Percentiles rank a stretch among this genome's conserved stretches.
These are phyloP conservation scores for Gynandropsis gynandra DNA, from an alignment of 345 rosid genomes.

Conservation along the genomic window DNA sequence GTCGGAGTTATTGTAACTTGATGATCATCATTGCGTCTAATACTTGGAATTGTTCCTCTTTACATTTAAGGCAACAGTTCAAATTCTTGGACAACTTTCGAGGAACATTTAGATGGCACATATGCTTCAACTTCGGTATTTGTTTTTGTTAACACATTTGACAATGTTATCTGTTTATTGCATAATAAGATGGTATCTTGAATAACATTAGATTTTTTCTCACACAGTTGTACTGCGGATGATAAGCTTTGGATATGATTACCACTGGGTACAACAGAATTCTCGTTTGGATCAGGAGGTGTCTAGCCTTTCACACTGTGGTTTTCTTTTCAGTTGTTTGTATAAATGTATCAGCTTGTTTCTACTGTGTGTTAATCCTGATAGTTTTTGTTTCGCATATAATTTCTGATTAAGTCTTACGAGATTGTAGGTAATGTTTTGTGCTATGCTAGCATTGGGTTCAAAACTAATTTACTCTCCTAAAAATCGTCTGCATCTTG, in stretches of 20 bases:
- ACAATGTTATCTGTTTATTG: not conserved
- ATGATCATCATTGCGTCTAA: not conserved
- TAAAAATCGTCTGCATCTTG: not conserved
- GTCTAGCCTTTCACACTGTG: constrained; percentile 9
- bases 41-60: not conserved
- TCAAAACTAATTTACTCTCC: not conserved
- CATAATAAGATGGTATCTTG: constrained; percentile 2
- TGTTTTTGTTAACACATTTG: constrained; percentile 10
- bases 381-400: not conserved
- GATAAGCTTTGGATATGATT: constrained; percentile 93
- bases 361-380: too few species aligned
- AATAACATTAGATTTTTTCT: not conserved
- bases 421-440: too few species aligned
- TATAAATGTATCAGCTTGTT: not conserved
- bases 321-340: not conserved
- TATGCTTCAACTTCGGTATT: constrained; percentile 91
- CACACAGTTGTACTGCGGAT: constrained; percentile 70
- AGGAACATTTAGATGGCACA: constrained; percentile 94
- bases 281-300: constrained; percentile 71
- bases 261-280: constrained; percentile 57
- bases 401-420: not conserved
- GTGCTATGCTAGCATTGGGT: not conserved
- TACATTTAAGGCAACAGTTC: constrained; percentile 49
- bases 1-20: constrained; percentile 8
- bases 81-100: constrained; percentile 66